phyloP scores from a whole-genome alignment of 208 protist species.

The Trichomonas tenax region DNA sequence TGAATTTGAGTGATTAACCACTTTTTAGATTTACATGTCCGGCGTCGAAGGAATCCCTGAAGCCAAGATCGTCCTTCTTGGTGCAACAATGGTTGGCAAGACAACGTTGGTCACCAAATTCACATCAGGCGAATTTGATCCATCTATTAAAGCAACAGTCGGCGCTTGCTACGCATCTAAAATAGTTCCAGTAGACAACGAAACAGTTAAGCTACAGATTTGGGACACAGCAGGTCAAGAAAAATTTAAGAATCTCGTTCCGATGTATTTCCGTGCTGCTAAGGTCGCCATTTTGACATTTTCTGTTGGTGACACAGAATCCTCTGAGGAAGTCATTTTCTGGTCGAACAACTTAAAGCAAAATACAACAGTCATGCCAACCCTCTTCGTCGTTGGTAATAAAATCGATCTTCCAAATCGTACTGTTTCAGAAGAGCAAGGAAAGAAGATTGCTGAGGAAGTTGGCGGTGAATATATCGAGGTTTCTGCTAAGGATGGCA shows the following conservation, averaged over 20 bases:
- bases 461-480: background rate
- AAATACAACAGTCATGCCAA: background rate
- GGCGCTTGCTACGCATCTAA: background rate
- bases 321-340: background rate
- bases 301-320: background rate
- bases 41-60: background rate
- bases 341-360: background rate
- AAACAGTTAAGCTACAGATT: background rate
- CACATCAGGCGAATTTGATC: background rate
- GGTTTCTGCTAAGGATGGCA: background rate
- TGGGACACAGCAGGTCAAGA: conserved; percentile 19
- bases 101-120: background rate
- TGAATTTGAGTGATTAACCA: too few species aligned
- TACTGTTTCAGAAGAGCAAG: background rate
- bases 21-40: background rate
- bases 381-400: background rate
- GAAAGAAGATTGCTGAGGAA: background rate
- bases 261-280: background rate
- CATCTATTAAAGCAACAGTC: background rate
- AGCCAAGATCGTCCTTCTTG: background rate
- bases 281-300: background rate
- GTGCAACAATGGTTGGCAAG: conserved; percentile 1
- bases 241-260: background rate
- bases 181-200: background rate
- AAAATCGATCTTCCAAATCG: background rate